phyloP scores from a whole-genome alignment of 2,329 filamentous ascomycete species.

The Diaporthe amygdali region DNA sequence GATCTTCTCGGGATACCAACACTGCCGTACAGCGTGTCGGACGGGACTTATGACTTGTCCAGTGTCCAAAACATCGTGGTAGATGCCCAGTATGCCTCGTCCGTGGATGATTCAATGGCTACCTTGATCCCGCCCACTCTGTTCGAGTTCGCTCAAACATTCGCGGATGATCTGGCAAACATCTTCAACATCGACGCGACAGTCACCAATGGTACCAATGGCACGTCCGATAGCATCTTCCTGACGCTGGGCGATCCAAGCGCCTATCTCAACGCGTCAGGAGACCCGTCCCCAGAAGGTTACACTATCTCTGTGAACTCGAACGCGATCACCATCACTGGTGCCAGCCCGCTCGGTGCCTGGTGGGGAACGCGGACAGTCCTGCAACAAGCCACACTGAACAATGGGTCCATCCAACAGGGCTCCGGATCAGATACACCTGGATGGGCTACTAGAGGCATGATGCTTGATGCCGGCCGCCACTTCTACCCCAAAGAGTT shows the following conservation, averaged over 20 bases:
- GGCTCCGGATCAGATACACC: conserved; percentile 54
- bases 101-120: conserved; percentile 48
- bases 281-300: conserved; percentile 52
- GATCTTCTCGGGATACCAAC: conserved; percentile 24
- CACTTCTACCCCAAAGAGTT: conserved; percentile 62
- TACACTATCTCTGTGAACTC: conserved; percentile 49
- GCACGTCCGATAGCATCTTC: conserved; percentile 40
- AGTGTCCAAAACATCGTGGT: conserved; percentile 44
- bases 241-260: conserved; percentile 49
- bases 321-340: conserved; percentile 50
- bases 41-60: conserved; percentile 7
- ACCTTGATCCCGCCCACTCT: conserved; percentile 59
- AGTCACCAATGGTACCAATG: conserved; percentile 30
- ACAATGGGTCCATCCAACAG: conserved; percentile 42
- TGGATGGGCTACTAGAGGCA: conserved; percentile 54
- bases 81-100: conserved; percentile 44
- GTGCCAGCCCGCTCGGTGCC: conserved; percentile 58
- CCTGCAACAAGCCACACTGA: conserved; percentile 54
- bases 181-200: conserved; percentile 36
- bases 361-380: conserved; percentile 65
- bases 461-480: conserved; percentile 57
- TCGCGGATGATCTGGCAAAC: conserved; percentile 41
- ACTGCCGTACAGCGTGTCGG: background rate
- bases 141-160: conserved; percentile 50
- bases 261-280: conserved; percentile 49